phyloP scores from a whole-genome alignment of 176 grass and related monocot genomes.

The Dendrocalamus sinicus region DNA sequence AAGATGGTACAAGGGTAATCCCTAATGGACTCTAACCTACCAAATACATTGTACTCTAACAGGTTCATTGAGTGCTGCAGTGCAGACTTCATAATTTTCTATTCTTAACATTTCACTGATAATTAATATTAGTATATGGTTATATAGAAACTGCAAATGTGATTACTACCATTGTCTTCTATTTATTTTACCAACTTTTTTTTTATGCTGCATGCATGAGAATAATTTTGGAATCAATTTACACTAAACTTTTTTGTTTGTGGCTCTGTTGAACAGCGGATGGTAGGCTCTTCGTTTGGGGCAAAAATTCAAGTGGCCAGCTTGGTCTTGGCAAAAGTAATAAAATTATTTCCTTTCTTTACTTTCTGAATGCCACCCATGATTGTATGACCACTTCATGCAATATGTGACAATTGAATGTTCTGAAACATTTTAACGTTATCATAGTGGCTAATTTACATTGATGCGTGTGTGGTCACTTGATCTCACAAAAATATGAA shows the following conservation, averaged over 20 bases:
- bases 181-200: neutral
- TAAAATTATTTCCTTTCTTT: slow-evolving; percentile 20
- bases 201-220: slow-evolving; percentile 21
- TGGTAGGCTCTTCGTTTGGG: slow-evolving; percentile 86
- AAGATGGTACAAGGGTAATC: too few species aligned
- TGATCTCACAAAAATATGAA: slow-evolving; percentile 1
- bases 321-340: slow-evolving; percentile 98
- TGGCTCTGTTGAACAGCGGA: slow-evolving; percentile 51
- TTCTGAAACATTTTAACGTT: neutral
- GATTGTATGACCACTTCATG: slow-evolving; percentile 25
- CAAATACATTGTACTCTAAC: too few species aligned
- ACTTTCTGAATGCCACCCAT: slow-evolving; percentile 18
- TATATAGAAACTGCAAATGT: slow-evolving; percentile 5
- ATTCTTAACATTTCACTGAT: neutral
- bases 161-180: neutral
- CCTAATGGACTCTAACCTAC: too few species aligned
- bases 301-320: slow-evolving; percentile 91
- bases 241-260: slow-evolving; percentile 23
- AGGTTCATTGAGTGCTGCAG: neutral
- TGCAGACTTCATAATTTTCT: neutral
- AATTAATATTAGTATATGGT: slow-evolving; percentile 4
- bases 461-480: neutral
- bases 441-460: slow-evolving; percentile 14
- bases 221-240: slow-evolving; percentile 12
- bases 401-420: slow-evolving; percentile 13